Evolutionary conservation across 352 stramenopile species (phyloP).

Genomic region (Pythium rhizo-oryzae): DNA sequence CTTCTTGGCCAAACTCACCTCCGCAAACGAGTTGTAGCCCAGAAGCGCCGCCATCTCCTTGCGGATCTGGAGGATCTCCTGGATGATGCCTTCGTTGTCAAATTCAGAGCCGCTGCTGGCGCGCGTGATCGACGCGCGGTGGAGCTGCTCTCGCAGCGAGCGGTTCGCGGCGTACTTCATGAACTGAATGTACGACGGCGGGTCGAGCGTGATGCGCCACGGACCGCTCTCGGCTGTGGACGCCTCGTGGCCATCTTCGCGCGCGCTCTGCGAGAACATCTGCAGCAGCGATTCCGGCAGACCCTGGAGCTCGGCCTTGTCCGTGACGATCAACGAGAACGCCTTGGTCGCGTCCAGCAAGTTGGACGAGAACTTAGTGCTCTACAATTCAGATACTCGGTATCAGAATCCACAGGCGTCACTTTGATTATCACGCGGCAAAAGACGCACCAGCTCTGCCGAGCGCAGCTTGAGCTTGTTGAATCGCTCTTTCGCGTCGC

Average conservation of each 20-base stretch:
- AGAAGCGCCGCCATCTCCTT: slow-evolving; percentile 92
- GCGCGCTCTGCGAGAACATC: slow-evolving; percentile 90
- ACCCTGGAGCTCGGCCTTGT: slow-evolving; percentile 88
- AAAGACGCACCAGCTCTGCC: slow-evolving; percentile 77
- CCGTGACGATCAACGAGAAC: slow-evolving; percentile 89
- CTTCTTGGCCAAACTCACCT: slow-evolving; percentile 94
- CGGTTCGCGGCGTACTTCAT: slow-evolving; percentile 95
- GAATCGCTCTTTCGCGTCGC: slow-evolving; percentile 91
- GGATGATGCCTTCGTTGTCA: slow-evolving; percentile 95
- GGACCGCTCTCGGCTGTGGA: slow-evolving; percentile 86
- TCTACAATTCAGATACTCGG: slow-evolving; percentile 36
- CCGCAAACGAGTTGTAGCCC: slow-evolving; percentile 93
- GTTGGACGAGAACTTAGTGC: slow-evolving; percentile 97
- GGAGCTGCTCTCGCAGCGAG: slow-evolving; percentile 92
- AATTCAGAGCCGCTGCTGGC: slow-evolving; percentile 80
- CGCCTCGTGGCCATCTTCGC: slow-evolving; percentile 54
- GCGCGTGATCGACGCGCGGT: slow-evolving; percentile 92
- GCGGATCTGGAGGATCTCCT: slow-evolving; percentile 93
- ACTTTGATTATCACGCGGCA: no score
- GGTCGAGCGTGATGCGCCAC: slow-evolving; percentile 96
- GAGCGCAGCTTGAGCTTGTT: slow-evolving; percentile 96
- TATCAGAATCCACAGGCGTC: background rate
- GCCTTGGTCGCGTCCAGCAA: slow-evolving; percentile 97
- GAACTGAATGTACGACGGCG: slow-evolving; percentile 94
- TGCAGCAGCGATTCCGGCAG: slow-evolving; percentile 91